Percentiles rank a stretch among this genome's conserved stretches.
Conservation (phyloP, 73 alveolate genomes). For the Chromera velia region DNA sequence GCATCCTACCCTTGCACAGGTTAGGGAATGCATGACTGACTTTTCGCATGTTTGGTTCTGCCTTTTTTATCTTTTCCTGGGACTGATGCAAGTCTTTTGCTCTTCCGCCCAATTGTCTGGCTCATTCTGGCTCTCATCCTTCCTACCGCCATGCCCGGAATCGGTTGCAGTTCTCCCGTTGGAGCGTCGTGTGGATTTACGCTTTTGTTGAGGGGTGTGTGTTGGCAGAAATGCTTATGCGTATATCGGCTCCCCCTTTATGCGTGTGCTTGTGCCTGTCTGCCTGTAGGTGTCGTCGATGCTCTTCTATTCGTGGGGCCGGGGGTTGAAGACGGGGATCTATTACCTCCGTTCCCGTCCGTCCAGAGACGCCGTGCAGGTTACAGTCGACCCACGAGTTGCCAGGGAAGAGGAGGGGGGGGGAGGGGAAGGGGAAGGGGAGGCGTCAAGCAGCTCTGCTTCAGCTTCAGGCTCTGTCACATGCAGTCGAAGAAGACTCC, state of each 20-base stretch:
- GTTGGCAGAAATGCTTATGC: background rate
- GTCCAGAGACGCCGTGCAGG: no score
- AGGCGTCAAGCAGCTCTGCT: no score
- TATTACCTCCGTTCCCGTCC: no score
- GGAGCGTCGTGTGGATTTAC: background rate
- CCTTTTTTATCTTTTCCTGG: background rate
- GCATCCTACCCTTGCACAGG: background rate
- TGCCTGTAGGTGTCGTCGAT: conserved; percentile 38
- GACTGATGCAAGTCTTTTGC: background rate
- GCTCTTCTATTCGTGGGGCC: conserved; percentile 51
- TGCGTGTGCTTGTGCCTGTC: conserved; percentile 23
- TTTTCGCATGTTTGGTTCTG: background rate
- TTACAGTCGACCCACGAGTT: no score
- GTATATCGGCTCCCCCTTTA: background rate
- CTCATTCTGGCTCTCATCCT: background rate
- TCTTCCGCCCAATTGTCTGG: background rate
- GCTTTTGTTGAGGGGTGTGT: no score
- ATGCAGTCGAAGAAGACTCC: no score
- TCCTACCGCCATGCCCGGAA: background rate
- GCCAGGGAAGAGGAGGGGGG: no score
- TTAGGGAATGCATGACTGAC: no score
- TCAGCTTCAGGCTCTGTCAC: no score
- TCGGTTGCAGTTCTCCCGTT: background rate
- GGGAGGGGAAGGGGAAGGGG: no score
- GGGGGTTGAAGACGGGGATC: background rate